Evolutionary conservation across 1,139 yeast genomes (phyloP), one percentile per base, ranked within the genome.

Genomic region (Hansenula anomala): DNA sequence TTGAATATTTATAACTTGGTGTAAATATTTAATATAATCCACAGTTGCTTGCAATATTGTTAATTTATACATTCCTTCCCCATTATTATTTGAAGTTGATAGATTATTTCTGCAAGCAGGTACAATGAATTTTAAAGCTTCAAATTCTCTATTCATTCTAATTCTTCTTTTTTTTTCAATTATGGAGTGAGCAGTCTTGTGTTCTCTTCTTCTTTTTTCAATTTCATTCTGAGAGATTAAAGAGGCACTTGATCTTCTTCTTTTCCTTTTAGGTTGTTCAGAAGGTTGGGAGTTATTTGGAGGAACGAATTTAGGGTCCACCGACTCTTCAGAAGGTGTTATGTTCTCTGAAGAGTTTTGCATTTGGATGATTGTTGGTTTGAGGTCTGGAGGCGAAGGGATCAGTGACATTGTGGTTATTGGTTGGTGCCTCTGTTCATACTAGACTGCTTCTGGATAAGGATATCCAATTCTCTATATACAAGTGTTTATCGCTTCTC

Each of bases 21-120:
- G 89, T 36, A 86, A 66, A 54, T 83, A 83, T 45, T 78, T 69
- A 44, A 86, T 80, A 55, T 86, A 85, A 51, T 84, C 90, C 22
- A 86, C 95, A 1, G 92, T 79, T 17, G 88, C 82, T 59, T 85
- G 88, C 34, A 86, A 63, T 23, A 86, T 84, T 13, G 89, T 86
- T 45, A 86, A 70, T 59, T 86, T 86, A 63, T 86, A 88, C 78
- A 86, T 80, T 10, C 86, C 85, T 43, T 78, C 82, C 39, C 53
- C 53, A 25, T 44, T 44, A 15, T 52, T 47, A 28, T 38, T 56
- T 6, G 63, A 55, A 16, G 60, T 56, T 12, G 60, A 58, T 13
- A 52, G 39, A 22, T 54, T 57, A 36, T 63, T 60, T 30, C 84
- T 64, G 58, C 95, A 86, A 12, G 94, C 90, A 2, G 95, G 95